phyloP scores from a whole-genome alignment of 345 rosid species.

The Aurinia saxatilis region DNA sequence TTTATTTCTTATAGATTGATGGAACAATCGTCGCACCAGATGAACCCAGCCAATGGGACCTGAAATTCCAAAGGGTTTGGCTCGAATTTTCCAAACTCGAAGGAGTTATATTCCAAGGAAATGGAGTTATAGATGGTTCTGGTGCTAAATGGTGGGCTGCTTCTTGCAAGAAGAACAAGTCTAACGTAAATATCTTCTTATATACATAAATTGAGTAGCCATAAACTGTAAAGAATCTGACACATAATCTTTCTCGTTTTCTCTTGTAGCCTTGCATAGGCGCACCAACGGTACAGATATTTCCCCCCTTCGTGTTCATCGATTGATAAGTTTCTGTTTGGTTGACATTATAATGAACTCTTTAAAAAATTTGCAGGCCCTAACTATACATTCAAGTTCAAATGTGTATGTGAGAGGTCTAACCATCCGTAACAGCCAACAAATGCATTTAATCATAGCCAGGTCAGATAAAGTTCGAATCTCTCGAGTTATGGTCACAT shows the following conservation, averaged over 20 bases:
- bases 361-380: conserved; percentile 52
- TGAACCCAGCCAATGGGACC: conserved; percentile 83
- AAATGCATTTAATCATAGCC: conserved; percentile 82
- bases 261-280: conserved; percentile 80
- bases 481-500: conserved; percentile 54
- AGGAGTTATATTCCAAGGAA: conserved; percentile 72
- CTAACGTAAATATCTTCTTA: conserved; percentile 12
- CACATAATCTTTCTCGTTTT: conserved; percentile 10
- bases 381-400: conserved; percentile 91
- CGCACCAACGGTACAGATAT: conserved; percentile 68
- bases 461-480: conserved; percentile 54
- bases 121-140: conserved; percentile 88
- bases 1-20: conserved; percentile 49
- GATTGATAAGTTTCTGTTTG: not conserved
- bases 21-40: conserved; percentile 85
- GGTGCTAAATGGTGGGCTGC: conserved; percentile 98
- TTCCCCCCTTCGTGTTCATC: not conserved
- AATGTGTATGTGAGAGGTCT: conserved; percentile 60
- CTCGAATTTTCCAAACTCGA: conserved; percentile 75
- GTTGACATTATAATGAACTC: not conserved
- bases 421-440: conserved; percentile 89
- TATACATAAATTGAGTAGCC: not conserved
- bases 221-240: conserved; percentile 1
- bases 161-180: conserved; percentile 87
- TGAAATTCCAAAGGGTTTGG: conserved; percentile 54